These are phyloP conservation scores for Colletotrichum gigasporum DNA, from an alignment of 2,329 filamentous ascomycete genomes.

Conservation along the genomic window DNA sequence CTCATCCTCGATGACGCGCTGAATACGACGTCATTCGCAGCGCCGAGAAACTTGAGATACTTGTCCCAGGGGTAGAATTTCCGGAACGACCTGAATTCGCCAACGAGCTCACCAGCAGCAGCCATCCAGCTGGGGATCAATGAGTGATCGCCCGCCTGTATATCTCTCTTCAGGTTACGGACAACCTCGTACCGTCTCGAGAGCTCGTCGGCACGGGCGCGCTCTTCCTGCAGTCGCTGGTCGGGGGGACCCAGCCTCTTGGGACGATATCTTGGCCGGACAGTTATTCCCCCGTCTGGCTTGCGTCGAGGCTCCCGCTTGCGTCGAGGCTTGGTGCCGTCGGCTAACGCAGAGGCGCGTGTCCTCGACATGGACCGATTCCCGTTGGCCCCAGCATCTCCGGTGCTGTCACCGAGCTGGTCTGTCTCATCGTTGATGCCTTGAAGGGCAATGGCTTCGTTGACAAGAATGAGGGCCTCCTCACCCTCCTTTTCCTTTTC, in stretches of 20 bases:
- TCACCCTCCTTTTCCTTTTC: slow-evolving; percentile 78
- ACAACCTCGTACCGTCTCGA: slow-evolving; percentile 55
- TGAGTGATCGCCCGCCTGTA: slow-evolving; percentile 51
- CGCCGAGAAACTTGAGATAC: slow-evolving; percentile 67
- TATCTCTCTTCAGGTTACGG: slow-evolving; percentile 51
- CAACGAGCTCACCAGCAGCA: slow-evolving; percentile 66
- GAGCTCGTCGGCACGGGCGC: slow-evolving; percentile 49
- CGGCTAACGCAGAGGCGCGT: neutral
- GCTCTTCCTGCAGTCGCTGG: slow-evolving; percentile 54
- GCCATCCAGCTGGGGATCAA: slow-evolving; percentile 65
- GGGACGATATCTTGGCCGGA: slow-evolving; percentile 50
- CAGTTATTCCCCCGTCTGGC: slow-evolving; percentile 38
- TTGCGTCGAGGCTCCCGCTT: slow-evolving; percentile 5
- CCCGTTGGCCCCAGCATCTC: neutral
- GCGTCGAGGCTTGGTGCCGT: slow-evolving; percentile 15
- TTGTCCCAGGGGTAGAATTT: slow-evolving; percentile 75
- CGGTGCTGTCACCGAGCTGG: neutral
- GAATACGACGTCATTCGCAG: slow-evolving; percentile 31
- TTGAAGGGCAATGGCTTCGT: slow-evolving; percentile 76
- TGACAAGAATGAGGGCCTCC: slow-evolving; percentile 79
- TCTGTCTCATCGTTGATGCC: slow-evolving; percentile 51
- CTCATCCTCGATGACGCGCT: slow-evolving; percentile 30
- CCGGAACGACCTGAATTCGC: slow-evolving; percentile 71
- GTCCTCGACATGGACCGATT: neutral
- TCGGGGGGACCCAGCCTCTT: slow-evolving; percentile 56